Base-by-base conservation (phyloP, 2,329 filamentous ascomycete species). In the Corynespora cassiicola region DNA sequence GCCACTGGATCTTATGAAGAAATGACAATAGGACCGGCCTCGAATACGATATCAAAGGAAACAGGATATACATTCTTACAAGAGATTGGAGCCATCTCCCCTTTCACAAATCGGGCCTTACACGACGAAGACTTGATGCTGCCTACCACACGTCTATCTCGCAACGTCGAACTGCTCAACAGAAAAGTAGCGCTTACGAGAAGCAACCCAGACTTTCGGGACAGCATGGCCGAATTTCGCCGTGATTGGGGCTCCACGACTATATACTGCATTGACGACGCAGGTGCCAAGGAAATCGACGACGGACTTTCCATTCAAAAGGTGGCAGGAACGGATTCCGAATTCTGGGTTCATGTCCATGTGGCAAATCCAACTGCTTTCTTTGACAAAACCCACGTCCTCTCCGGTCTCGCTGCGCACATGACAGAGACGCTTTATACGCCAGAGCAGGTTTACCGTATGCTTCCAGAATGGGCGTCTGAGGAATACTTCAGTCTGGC, bases 301-400 rank as follows among this genome's bases (percentile, higher is more conserved):
- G 88, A 95, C 59, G 88, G 85, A 1, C 69, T 95, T 7, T 92
- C 88, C 1, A 58, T 94, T 6, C 84, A 90, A 58, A 63, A 68
- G 29, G 78, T 84, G 1, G 67, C 73, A 4, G 71, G 65, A 12
- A 66, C 66, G 45, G 75, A 14, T 61, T 75, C 33, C 16, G 58
- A 86, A 50, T 82, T 80, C 56, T 94, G 88, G 88, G 73, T 92
- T 19, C 87, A 90, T 57, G 69, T 90, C 20, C 88, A 94, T 62
- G 79, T 87, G 26, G 88, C 89, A 10, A 89, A 94, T 56, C 88
- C 88, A 7, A 85, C 86, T 2, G 87, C 88, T 5, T 80, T 81
- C 42, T 81, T 94, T 47, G 55, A 71, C 14, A 79, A 81, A 12
- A 72, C 80, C 15, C 81, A 82, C 23, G 69, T 74, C 7, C 65